These are phyloP conservation scores for Apiotrichum domesticum DNA, from an alignment of 1,284 basidiomycete genomes.

Conservation along the genomic window DNA sequence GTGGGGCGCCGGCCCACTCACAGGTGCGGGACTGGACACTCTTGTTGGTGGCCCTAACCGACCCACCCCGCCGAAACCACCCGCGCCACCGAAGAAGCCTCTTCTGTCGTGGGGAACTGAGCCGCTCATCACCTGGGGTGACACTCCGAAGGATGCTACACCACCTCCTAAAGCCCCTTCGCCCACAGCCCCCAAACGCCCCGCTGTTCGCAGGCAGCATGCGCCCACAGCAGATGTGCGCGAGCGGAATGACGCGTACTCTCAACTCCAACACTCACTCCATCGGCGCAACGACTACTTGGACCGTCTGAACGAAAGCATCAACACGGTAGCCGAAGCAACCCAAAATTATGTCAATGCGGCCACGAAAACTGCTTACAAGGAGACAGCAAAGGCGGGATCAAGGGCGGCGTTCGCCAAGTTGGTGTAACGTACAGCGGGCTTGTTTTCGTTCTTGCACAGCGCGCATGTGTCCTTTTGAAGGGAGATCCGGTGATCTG, in stretches of 20 bases:
- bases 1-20: constrained; percentile 45
- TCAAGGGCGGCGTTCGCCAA: constrained; percentile 38
- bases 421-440: constrained; percentile 14
- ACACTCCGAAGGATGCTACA: constrained; percentile 24
- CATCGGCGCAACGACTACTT: constrained; percentile 31
- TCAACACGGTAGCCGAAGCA: constrained; percentile 32
- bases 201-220: constrained; percentile 24
- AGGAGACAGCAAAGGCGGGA: constrained; percentile 42
- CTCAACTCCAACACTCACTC: constrained; percentile 38
- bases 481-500: too few relatives aligned
- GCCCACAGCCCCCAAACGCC: constrained; percentile 21
- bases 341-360: constrained; percentile 35
- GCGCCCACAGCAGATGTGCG: constrained; percentile 23
- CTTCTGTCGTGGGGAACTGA: constrained; percentile 40
- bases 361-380: constrained; percentile 41
- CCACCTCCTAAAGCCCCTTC: constrained; percentile 22
- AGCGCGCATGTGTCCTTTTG: too few relatives aligned
- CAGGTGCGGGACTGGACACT: constrained; percentile 41
- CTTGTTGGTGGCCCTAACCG: constrained; percentile 44
- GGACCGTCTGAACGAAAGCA: constrained; percentile 32
- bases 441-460: too few relatives aligned
- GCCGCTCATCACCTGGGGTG: constrained; percentile 40
- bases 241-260: constrained; percentile 42
- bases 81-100: constrained; percentile 33
- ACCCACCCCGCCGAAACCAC: constrained; percentile 27